Evolutionary conservation across 2,329 filamentous ascomycete genomes (phyloP).

Genomic region (Pleurostoma richardsiae): DNA sequence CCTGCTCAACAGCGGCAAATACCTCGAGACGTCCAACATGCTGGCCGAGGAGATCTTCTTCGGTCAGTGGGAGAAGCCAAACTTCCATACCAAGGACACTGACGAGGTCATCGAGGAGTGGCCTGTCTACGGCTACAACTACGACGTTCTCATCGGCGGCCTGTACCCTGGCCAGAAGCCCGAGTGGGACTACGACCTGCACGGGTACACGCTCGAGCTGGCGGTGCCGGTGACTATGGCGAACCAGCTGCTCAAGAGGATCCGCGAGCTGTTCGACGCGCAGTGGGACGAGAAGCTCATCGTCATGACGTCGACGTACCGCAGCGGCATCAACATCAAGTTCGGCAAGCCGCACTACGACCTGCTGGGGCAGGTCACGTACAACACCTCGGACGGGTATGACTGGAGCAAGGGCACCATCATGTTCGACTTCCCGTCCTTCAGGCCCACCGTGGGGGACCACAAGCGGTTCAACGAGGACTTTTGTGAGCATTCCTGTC

Average conservation of each 20-base stretch:
- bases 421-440: slow-evolving; percentile 50
- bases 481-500: slow-evolving; percentile 32
- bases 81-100: slow-evolving; percentile 46
- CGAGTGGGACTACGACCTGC: slow-evolving; percentile 44
- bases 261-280: slow-evolving; percentile 41
- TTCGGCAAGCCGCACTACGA: slow-evolving; percentile 44
- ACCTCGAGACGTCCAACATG: slow-evolving; percentile 40
- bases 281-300: slow-evolving; percentile 32
- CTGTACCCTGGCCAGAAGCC: slow-evolving; percentile 41
- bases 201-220: slow-evolving; percentile 43
- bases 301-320: slow-evolving; percentile 44
- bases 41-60: slow-evolving; percentile 45
- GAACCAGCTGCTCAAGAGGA: slow-evolving; percentile 42
- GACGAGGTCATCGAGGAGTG: slow-evolving; percentile 34
- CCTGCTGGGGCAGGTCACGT: slow-evolving; percentile 43
- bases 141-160: slow-evolving; percentile 47
- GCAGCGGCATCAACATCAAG: slow-evolving; percentile 40
- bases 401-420: slow-evolving; percentile 46
- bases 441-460: slow-evolving; percentile 38
- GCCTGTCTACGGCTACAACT: slow-evolving; percentile 49
- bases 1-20: slow-evolving; percentile 41
- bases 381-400: slow-evolving; percentile 35
- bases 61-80: slow-evolving; percentile 40
- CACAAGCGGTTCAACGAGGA: slow-evolving; percentile 41
- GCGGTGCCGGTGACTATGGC: slow-evolving; percentile 44